Base-by-base conservation (phyloP, 2,329 filamentous ascomycete species). In the Beauveria scarabaeidicola region DNA sequence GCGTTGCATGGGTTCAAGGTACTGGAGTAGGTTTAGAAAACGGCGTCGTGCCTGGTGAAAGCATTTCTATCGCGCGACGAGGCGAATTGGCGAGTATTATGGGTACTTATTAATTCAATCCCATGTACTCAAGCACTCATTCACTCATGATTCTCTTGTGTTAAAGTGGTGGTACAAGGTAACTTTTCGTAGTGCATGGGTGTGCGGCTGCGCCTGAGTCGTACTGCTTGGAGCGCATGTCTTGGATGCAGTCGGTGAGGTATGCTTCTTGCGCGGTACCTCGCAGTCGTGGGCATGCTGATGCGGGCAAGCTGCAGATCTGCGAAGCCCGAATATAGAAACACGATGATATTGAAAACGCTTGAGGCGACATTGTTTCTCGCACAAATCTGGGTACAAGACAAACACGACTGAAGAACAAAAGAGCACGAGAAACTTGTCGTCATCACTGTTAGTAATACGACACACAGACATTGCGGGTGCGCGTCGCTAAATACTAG, bases 1-100 rank as follows among this genome's bases (percentile, higher is more conserved):
- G 52, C 52, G 52, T 55, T 55, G 41, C 41, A 46, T 55, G 41
- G 52, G 41, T 36, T 53, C n/a, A 36, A 13, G 27, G 40, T 46
- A 36, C n/a, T 21, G 27, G 41, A 23, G 52, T 27, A 32, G 52
- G 40, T 13, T 54, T 44, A 44, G 38, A 54, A 32, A 44, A 32
- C 38, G 40, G 25, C 19, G 17, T 44, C 25, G 27, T 32, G 52
- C 32, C 27, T 55, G 7, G 52, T 19, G 40, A 46, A 19, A 8
- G 13, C 40, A 44, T 46, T 23, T n/a, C 52, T 23, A 32, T 55
- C 7, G 25, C 17, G n/a, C 9, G n/a, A 44, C 23, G n/a, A 23
- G 40, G 41, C 27, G 32, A 19, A 27, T 36, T 32, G 52, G 11
- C n/a, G 13, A 21, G 13, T 41, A 25, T 36, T 8, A 29, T 54